Conservation (phyloP, 495 filamentous ascomycete genomes). For the Antarctomyces pellizariae region DNA sequence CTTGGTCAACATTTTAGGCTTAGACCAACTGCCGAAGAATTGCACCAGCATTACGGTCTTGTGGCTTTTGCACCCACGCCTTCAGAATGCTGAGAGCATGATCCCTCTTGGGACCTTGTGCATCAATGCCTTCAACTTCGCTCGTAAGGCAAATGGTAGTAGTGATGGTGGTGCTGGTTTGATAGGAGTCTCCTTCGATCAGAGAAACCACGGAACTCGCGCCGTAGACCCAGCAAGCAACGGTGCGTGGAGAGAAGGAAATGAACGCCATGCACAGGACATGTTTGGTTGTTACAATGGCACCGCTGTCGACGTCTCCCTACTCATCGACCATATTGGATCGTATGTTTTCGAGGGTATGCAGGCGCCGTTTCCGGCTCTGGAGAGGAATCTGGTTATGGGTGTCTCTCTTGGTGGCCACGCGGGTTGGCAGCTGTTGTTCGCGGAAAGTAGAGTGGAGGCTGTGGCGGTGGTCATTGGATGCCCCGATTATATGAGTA, state of each 20-base stretch:
- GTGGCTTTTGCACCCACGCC: constrained; percentile 71
- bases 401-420: constrained; percentile 80
- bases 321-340: constrained; percentile 49
- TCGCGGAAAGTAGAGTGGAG: constrained; percentile 53
- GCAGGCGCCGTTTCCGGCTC: constrained; percentile 19
- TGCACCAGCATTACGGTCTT: constrained; percentile 36
- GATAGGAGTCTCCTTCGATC: constrained; percentile 67
- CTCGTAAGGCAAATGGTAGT: constrained; percentile 9
- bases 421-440: constrained; percentile 58
- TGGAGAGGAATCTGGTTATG: constrained; percentile 48
- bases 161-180: constrained; percentile 22
- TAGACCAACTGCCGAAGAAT: constrained; percentile 37
- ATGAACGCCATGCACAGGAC: constrained; percentile 63
- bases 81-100: constrained; percentile 49
- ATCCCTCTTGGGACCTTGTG: constrained; percentile 25
- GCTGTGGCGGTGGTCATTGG: constrained; percentile 65
- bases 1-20: constrained; percentile 51
- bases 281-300: constrained; percentile 46
- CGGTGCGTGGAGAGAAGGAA: constrained; percentile 56
- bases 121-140: constrained; percentile 33
- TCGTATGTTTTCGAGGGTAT: constrained; percentile 42
- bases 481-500: constrained; percentile 61
- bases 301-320: constrained; percentile 48
- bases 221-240: constrained; percentile 35
- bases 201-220: constrained; percentile 70